A percentile compares a stretch with the other conserved stretches of the same genome.
These are phyloP conservation scores for Xeromyces bisporus DNA, from an alignment of 495 filamentous ascomycete genomes.

Conservation along the genomic window DNA sequence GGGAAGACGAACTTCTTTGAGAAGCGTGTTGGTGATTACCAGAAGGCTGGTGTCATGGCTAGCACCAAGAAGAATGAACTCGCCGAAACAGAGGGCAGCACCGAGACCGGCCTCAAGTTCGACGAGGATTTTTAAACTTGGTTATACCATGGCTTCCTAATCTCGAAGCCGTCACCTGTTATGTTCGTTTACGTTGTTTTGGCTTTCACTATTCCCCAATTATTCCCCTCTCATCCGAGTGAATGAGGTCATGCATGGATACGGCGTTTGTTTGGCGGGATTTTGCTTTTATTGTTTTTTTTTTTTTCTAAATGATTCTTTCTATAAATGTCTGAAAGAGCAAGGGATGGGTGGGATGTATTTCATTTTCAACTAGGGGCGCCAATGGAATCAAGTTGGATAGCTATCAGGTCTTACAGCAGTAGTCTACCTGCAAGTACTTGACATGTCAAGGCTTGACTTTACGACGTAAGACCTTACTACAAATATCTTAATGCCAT, in stretches of 20 bases:
- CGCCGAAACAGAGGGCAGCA: constrained; percentile 41
- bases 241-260: not conserved
- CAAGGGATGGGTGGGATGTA: too few relatives aligned
- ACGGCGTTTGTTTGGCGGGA: not conserved
- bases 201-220: too few relatives aligned
- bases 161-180: constrained; percentile 13
- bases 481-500: too few relatives aligned
- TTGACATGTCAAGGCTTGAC: too few relatives aligned
- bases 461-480: too few relatives aligned
- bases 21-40: constrained; percentile 98
- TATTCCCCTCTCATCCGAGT: not conserved
- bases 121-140: constrained; percentile 88
- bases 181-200: constrained; percentile 1
- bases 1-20: constrained; percentile 99
- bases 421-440: too few relatives aligned
- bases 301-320: constrained; percentile 2
- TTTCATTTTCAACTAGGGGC: too few relatives aligned
- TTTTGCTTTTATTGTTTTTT: constrained; percentile 3
- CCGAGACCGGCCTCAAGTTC: constrained; percentile 69
- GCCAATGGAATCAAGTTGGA: too few relatives aligned
- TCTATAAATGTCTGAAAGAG: too few relatives aligned
- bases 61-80: constrained; percentile 87
- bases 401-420: too few relatives aligned
- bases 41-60: constrained; percentile 97
- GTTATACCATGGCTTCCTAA: constrained; percentile 13